Evolutionary conservation across 169 alveolate genomes (phyloP), one percentile per base, ranked within the genome.

Genomic region (Perkinsus olseni): DNA sequence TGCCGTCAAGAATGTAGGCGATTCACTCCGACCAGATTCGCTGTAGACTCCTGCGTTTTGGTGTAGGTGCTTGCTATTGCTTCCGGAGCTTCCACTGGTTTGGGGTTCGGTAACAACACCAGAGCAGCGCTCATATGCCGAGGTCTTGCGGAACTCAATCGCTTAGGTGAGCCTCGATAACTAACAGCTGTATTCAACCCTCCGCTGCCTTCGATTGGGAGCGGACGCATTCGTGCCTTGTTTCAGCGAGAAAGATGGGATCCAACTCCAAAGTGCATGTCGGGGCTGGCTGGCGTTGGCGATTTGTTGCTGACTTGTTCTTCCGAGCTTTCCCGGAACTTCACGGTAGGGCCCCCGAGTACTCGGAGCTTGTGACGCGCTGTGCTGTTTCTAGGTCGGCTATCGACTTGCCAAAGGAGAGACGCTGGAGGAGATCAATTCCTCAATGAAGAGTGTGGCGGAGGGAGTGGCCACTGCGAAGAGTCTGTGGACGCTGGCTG

Each of bases 81-180:
- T 39, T 91, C 93, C 40, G 95, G 95, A 17, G 95, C 95, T 82
- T 91, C 92, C 11, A 93, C 92, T 45, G 93, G 95, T n/a, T 91
- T 91, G 39, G 95, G 93, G 82, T 93, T 91, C 74, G 95, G 95
- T 10, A 92, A 91, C 82, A 91, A 91, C 40, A 93, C 93, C 31
- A 34, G 95, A 34, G 95, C 95, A 38, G 95, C 95, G 24, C 48
- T 93, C 39, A 93, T 93, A 62, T 91, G 93, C 38, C 93, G 95
- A 36, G 94, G 94, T 38, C 91, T 93, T n/a, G 95, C 95, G 4
- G 95, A 93, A 50, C 92, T 93, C 90, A 40, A 93, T 0, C 93
- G 95, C 4, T 74, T 93, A 91, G 82, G 82, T 62, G 82, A 62
- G 82, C 6, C n/a, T n/a, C n/a, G n/a, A n/a, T n/a, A n/a, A n/a